Base-by-base conservation (phyloP, 2,329 filamentous ascomycete species). In the Epichloe sp. region DNA sequence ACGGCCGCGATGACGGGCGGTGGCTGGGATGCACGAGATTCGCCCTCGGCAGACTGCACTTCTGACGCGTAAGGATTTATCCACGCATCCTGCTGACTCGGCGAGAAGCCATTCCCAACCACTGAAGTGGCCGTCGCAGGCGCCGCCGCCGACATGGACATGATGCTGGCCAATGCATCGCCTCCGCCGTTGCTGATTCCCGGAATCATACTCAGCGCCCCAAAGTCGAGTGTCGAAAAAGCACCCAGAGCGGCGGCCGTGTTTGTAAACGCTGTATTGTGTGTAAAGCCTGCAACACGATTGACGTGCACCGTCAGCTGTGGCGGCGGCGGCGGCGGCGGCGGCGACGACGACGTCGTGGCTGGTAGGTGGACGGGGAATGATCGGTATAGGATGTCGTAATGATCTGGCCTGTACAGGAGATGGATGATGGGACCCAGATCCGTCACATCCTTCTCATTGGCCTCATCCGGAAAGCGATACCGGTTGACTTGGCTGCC, bases 331-430 rank as follows among this genome's bases (percentile, higher is more conserved):
- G 47, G 23, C 15, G 26, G 47, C 3, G 47, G n/a, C 35, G 53
- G 14, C 26, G 50, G 14, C 26, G 50, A n/a, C 35, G 53, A 14
- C 26, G 50, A 34, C 15, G 53, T 53, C 23, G 66, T 59, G 12
- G 66, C 55, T 1, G 66, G 62, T 11, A 60, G 44, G 17, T 49
- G 35, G 62, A 44, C 38, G 10, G 46, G 12, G 1, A 53, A 60
- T 51, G 75, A 71, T 63, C 80, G 83, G 72, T 98, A 98, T 36
- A 97, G 76, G 54, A 98, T 83, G 66, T 97, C 93, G 67, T 97
- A 98, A 68, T 97, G 93, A 54, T 88, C 88, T 42, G 72, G 94
- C 64, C 71, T 82, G 77, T 71, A 90, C 62, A 75, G 76, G 54
- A 77, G 70, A 58, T 79, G 72, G 37, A 83, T 78, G 35, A 78